phyloP scores from a whole-genome alignment of 1,284 basidiomycete genomes.

The Phlebopus sp. region DNA sequence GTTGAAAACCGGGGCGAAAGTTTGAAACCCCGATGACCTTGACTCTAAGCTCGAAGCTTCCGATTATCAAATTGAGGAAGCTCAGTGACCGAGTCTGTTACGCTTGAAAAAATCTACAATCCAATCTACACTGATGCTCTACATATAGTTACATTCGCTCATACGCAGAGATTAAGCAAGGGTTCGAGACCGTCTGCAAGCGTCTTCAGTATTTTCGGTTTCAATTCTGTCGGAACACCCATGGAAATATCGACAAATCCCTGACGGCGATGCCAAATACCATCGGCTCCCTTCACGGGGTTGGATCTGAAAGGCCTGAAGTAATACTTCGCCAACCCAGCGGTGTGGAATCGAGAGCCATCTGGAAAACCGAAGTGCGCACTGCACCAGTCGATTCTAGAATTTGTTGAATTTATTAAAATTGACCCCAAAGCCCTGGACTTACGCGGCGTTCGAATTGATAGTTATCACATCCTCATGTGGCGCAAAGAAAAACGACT shows the following conservation, averaged over 20 bases:
- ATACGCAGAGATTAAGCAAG: constrained; percentile 8
- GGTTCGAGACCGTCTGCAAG: constrained; percentile 14
- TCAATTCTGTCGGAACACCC: constrained; percentile 18
- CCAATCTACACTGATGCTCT: neutral
- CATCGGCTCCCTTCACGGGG: constrained; percentile 15
- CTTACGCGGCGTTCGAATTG: constrained; percentile 34
- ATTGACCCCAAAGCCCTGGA: neutral
- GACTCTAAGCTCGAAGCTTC: too few relatives aligned
- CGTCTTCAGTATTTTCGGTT: constrained; percentile 15
- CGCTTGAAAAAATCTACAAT: too few relatives aligned
- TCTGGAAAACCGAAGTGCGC: constrained; percentile 32
- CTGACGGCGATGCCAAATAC: constrained; percentile 17
- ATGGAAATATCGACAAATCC: constrained; percentile 23
- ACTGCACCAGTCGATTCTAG: constrained; percentile 29
- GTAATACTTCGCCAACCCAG: constrained; percentile 23
- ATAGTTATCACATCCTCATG: constrained; percentile 20
- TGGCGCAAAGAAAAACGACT: constrained; percentile 20
- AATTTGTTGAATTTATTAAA: neutral
- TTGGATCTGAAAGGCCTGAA: constrained; percentile 34
- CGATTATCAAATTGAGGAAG: too few relatives aligned
- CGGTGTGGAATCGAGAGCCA: constrained; percentile 22
- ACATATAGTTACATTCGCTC: neutral
- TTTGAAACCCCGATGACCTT: too few relatives aligned
- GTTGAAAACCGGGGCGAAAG: too few relatives aligned
- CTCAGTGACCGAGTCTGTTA: too few relatives aligned